phyloP scores from a whole-genome alignment of 2,329 filamentous ascomycete species.

The Colletotrichum eleusines region DNA sequence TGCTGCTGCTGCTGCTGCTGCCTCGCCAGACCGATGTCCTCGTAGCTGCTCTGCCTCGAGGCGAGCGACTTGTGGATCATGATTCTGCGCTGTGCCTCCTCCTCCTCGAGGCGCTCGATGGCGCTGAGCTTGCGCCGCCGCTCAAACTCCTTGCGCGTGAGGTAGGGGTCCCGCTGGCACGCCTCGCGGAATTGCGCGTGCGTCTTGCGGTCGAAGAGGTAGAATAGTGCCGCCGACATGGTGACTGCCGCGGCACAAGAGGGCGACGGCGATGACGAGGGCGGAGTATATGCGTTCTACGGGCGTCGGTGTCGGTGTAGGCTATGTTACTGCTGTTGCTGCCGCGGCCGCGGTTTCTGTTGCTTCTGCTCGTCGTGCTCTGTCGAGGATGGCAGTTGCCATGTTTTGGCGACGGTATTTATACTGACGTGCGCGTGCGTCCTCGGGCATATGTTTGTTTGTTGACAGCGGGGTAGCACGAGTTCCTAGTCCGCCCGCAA shows the following conservation, averaged over 20 bases:
- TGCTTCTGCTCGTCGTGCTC: slow-evolving; percentile 10
- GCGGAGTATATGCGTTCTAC: too few relatives aligned
- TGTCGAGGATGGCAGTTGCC: slow-evolving; percentile 28
- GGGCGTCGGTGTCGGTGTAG: slow-evolving; percentile 3
- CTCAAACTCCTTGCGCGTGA: slow-evolving; percentile 44
- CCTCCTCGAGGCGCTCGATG: slow-evolving; percentile 46
- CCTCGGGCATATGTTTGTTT: background rate
- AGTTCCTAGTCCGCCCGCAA: slow-evolving; percentile 1
- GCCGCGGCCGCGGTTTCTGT: background rate
- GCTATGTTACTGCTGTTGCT: background rate
- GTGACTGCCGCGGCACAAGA: slow-evolving; percentile 45
- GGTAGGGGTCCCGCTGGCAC: slow-evolving; percentile 45
- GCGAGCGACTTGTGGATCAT: slow-evolving; percentile 60
- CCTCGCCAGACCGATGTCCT: slow-evolving; percentile 10
- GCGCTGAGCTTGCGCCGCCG: slow-evolving; percentile 47
- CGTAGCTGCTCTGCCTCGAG: slow-evolving; percentile 20
- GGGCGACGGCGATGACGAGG: slow-evolving; percentile 44
- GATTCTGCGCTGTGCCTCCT: slow-evolving; percentile 53
- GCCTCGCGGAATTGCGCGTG: slow-evolving; percentile 45
- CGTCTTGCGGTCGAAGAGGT: slow-evolving; percentile 43
- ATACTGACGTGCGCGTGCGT: slow-evolving; percentile 32
- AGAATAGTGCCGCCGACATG: slow-evolving; percentile 43
- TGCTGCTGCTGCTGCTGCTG: background rate
- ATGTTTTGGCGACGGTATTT: slow-evolving; percentile 31
- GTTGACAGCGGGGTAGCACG: slow-evolving; percentile 32